Percentiles rank a stretch among this genome's conserved stretches.
These are phyloP conservation scores for fission yeast (Schizosaccharomyces pombe) DNA, from an alignment of 805 yeast genomes.

Conservation along the genomic window DNA sequence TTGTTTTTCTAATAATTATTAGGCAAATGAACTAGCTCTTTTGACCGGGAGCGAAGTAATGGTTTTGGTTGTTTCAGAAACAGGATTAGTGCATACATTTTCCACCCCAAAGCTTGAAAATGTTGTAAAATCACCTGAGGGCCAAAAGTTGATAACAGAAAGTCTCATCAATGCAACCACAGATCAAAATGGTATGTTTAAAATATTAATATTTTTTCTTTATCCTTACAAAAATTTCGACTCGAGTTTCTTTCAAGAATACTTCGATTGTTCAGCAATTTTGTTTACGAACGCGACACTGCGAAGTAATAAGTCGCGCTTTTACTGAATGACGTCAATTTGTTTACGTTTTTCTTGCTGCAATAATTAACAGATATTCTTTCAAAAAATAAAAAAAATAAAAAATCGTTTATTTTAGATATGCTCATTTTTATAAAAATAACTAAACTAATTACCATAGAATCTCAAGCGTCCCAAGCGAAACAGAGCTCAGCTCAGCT, in stretches of 20 bases:
- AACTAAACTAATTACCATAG: too few species aligned
- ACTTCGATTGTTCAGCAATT: not conserved
- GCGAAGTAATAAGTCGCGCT: not conserved
- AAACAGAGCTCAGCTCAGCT: too few species aligned
- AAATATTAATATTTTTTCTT: too few species aligned
- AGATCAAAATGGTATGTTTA: not conserved
- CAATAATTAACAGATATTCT: too few species aligned
- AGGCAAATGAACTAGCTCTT: constrained; percentile 88
- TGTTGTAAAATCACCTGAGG: constrained; percentile 88
- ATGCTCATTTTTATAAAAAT: too few species aligned
- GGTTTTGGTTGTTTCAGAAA: constrained; percentile 82
- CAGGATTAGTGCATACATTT: constrained; percentile 95
- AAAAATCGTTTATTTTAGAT: too few species aligned
- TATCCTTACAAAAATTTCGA: too few species aligned
- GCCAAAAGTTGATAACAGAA: constrained; percentile 87
- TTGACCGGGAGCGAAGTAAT: constrained; percentile 94
- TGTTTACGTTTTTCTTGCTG: too few species aligned
- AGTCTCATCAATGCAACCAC: constrained; percentile 71
- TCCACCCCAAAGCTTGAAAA: constrained; percentile 99
- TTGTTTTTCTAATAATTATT: not conserved
- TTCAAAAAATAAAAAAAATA: too few species aligned
- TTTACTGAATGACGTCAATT: not conserved
- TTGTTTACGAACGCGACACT: not conserved
- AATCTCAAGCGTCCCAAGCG: too few species aligned
- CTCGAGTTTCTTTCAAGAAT: not conserved